phyloP scores from a whole-genome alignment of 768 basidiomycete genomes.

The Pulveroboletus sp. region DNA sequence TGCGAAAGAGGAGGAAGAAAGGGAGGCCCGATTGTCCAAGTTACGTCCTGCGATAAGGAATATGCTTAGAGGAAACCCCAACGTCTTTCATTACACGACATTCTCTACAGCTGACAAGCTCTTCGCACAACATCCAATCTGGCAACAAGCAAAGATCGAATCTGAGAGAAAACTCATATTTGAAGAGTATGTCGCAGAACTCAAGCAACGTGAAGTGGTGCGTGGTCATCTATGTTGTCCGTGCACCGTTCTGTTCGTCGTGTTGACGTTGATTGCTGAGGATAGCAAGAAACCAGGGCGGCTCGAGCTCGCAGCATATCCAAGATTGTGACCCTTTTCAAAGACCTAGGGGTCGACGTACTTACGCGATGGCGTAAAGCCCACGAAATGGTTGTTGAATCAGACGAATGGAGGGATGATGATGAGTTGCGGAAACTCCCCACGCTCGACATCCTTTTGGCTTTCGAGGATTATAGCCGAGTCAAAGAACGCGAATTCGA shows the following conservation, averaged over 20 bases:
- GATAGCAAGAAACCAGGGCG: constrained; percentile 74
- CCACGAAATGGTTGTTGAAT: constrained; percentile 68
- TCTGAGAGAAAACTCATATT: constrained; percentile 85
- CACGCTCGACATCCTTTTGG: constrained; percentile 84
- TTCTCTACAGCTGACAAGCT: constrained; percentile 85
- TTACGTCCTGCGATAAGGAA: constrained; percentile 82
- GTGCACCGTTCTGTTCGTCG: constrained; percentile 5
- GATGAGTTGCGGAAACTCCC: constrained; percentile 77
- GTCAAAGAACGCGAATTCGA: constrained; percentile 90
- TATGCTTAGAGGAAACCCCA: constrained; percentile 82
- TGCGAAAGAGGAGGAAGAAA: constrained; percentile 82
- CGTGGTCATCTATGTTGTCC: constrained; percentile 26
- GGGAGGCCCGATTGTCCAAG: constrained; percentile 77
- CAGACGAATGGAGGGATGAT: constrained; percentile 76
- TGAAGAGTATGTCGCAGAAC: constrained; percentile 84
- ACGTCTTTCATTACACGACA: constrained; percentile 88
- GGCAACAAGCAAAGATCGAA: constrained; percentile 84
- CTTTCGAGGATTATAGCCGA: constrained; percentile 92
- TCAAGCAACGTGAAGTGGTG: constrained; percentile 88
- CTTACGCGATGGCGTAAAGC: constrained; percentile 91
- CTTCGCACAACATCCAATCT: constrained; percentile 84
- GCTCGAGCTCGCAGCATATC: constrained; percentile 74
- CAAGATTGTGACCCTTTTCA: constrained; percentile 82
- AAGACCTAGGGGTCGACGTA: constrained; percentile 84
- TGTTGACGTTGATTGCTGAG: constrained; percentile 1